Evolutionary conservation across 257 asterid species (phyloP).

Genomic region (Ophiorrhiza pumila): DNA sequence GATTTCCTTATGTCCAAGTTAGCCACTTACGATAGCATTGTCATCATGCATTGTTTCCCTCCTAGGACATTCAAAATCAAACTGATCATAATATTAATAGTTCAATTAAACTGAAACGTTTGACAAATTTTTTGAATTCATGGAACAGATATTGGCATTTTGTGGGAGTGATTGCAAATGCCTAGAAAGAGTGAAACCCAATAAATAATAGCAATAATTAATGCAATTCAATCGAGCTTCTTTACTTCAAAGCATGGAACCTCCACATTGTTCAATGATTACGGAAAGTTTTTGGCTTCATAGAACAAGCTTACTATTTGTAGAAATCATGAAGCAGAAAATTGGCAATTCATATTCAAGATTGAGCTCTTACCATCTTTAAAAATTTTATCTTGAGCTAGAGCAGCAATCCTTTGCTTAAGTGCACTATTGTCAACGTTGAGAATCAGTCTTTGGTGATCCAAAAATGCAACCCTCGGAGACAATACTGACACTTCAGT

Average conservation of each 20-base stretch:
- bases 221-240: slow-evolving; percentile 12
- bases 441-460: slow-evolving; percentile 80
- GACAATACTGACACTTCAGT: slow-evolving; percentile 91
- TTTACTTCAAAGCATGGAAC: slow-evolving; percentile 4
- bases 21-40: background rate
- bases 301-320: background rate
- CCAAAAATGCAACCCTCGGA: slow-evolving; percentile 84
- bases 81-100: background rate
- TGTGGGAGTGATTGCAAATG: slow-evolving; percentile 8
- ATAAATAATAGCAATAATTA: background rate
- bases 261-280: background rate
- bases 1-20: slow-evolving; percentile 1
- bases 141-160: background rate
- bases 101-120: no score
- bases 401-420: slow-evolving; percentile 89
- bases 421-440: slow-evolving; percentile 84
- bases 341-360: background rate
- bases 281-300: slow-evolving; percentile 1
- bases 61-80: background rate
- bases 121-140: no score
- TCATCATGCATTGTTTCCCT: slow-evolving; percentile 6
- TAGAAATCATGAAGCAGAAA: background rate
- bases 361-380: slow-evolving; percentile 62
- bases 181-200: background rate
- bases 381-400: slow-evolving; percentile 91